These are phyloP conservation scores for Cryptococcus sp. DNA, from an alignment of 1,284 basidiomycete species.

Conservation along the genomic window DNA sequence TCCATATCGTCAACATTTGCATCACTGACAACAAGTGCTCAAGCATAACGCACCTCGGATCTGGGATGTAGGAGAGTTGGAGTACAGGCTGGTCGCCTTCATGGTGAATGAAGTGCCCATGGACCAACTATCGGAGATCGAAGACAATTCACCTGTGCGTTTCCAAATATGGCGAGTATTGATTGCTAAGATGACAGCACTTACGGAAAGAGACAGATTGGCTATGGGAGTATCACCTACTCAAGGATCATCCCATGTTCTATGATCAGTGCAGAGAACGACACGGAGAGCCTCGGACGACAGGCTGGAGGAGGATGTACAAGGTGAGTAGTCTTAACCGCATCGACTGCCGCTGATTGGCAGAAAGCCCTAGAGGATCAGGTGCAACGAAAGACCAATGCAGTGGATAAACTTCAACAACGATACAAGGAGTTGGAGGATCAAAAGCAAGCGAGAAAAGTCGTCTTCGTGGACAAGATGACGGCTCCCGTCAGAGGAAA, in stretches of 20 bases:
- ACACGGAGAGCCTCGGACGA: conserved; percentile 25
- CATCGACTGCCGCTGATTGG: neutral
- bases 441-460: conserved; percentile 28
- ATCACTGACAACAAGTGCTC: conserved; percentile 20
- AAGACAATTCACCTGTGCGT: conserved; percentile 27
- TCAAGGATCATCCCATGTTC: conserved; percentile 32
- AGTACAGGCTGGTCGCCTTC: conserved; percentile 26
- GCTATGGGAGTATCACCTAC: conserved; percentile 39
- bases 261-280: conserved; percentile 26
- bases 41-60: conserved; percentile 25
- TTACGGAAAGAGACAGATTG: conserved; percentile 42
- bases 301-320: conserved; percentile 42
- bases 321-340: conserved; percentile 17
- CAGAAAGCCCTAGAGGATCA: conserved; percentile 39
- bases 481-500: conserved; percentile 13
- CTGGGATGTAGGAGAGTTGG: conserved; percentile 37
- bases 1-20: neutral
- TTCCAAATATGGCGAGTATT: neutral
- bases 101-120: conserved; percentile 32
- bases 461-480: conserved; percentile 33
- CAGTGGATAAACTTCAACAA: conserved; percentile 26
- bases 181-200: conserved; percentile 18
- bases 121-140: conserved; percentile 36
- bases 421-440: conserved; percentile 37
- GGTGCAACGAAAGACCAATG: conserved; percentile 24